A percentile compares a stretch with the other conserved stretches of the same genome.
Conservation (phyloP, 805 yeast genomes). For the Metschnikowia santaceciliae region DNA sequence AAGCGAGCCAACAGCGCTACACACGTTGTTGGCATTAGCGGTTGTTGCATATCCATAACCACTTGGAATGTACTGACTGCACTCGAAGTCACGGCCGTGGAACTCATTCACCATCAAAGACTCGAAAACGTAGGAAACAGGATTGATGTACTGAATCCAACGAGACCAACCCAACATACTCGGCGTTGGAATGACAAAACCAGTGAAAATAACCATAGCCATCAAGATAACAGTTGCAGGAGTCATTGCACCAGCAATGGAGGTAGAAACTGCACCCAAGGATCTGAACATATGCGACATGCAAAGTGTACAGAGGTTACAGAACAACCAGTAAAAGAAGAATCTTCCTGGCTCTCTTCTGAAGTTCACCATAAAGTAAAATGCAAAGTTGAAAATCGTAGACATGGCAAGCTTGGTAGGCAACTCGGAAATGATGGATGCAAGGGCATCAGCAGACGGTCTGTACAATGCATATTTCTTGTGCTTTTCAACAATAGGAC, state of each 20-base stretch:
- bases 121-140: slow-evolving; percentile 46
- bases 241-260: slow-evolving; percentile 41
- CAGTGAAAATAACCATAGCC: slow-evolving; percentile 54
- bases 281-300: slow-evolving; percentile 42
- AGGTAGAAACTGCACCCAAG: slow-evolving; percentile 40
- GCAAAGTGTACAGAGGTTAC: slow-evolving; percentile 19
- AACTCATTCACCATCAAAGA: slow-evolving; percentile 64
- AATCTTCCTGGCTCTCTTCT: slow-evolving; percentile 35
- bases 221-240: slow-evolving; percentile 45
- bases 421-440: slow-evolving; percentile 55
- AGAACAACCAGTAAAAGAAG: slow-evolving; percentile 35
- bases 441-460: slow-evolving; percentile 70
- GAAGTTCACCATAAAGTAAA: slow-evolving; percentile 30
- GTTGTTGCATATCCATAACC: slow-evolving; percentile 51
- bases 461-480: slow-evolving; percentile 67
- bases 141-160: slow-evolving; percentile 42
- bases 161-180: slow-evolving; percentile 29
- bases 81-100: slow-evolving; percentile 50
- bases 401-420: slow-evolving; percentile 51
- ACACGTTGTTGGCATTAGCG: slow-evolving; percentile 40
- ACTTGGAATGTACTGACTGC: slow-evolving; percentile 55
- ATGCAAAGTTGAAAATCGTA: slow-evolving; percentile 29
- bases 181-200: slow-evolving; percentile 41
- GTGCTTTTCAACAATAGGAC: slow-evolving; percentile 68
- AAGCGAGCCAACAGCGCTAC: slow-evolving; percentile 57